Evolutionary conservation across 2,329 filamentous ascomycete species (phyloP), one percentile per base, ranked within the genome.

Genomic region (Talaromyces verruculosus): DNA sequence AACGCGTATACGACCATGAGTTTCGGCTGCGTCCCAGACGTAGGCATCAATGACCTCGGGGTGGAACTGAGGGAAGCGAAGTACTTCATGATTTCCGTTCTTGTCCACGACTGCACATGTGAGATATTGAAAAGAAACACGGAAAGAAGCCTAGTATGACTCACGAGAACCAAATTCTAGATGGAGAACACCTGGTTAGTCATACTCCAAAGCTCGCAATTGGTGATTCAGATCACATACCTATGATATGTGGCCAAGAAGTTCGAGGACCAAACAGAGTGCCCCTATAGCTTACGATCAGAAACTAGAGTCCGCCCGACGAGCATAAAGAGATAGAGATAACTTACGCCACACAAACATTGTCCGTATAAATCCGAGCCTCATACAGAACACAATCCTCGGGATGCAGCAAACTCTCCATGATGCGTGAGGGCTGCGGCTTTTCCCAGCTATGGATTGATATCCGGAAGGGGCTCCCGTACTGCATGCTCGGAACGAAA

Each of bases 371-470:
- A 33, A 93, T 80, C 10, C 89, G 83, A 47, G 87, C 84, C 73
- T 91, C 88, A 68, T 89, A 90, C 65, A 85, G 81, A 67, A 88
- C 79, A 17, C 82, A 71, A 55, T 90, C 84, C 8, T 83, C 75
- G 53, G 84, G 81, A 67, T 86, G 84, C 77, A 84, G 86, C 72
- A 87, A 83, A 53, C 80, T 79, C 67, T 82, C 83, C 39, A 87
- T 83, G 70, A 85, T 82, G 53, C 85, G 83, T 69, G 87, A 90
- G 63, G 87, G 78, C 19, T 82, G 80, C 5, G 89, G 88, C 4
- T 80, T 83, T 17, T 84, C 84, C 91, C 91, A 94, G 66, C 85
- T 88, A 77, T 93, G 91, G 59, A 94, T 83, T 2, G 91, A 93
- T 60, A 93, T 83, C 68, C 88, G 85, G 76, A 93, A 93, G 0